phyloP scores from a whole-genome alignment of 768 basidiomycete species.

The Serendipita indica region DNA sequence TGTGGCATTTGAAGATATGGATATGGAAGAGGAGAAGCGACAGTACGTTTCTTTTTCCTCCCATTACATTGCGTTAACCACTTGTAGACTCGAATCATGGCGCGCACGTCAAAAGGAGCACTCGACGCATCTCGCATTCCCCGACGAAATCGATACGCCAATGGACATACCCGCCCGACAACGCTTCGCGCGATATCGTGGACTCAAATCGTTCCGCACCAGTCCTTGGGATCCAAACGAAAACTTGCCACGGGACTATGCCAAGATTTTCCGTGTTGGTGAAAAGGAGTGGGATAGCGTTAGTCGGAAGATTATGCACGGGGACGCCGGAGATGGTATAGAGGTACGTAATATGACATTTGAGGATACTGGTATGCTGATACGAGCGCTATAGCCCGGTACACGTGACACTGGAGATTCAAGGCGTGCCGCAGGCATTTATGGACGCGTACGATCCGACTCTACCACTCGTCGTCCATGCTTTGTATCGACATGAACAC shows the following conservation, averaged over 20 bases:
- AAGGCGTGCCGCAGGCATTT: slow-evolving; percentile 56
- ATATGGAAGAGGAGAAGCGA: slow-evolving; percentile 68
- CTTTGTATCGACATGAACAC: slow-evolving; percentile 87
- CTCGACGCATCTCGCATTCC: slow-evolving; percentile 55
- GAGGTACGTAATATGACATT: slow-evolving; percentile 54
- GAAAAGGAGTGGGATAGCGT: slow-evolving; percentile 71
- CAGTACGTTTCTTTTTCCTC: slow-evolving; percentile 41
- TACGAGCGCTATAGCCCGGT: slow-evolving; percentile 42
- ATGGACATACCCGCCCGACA: slow-evolving; percentile 61
- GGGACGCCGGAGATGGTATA: slow-evolving; percentile 38
- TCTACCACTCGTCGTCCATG: slow-evolving; percentile 54
- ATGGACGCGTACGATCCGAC: slow-evolving; percentile 20
- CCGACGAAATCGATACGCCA: slow-evolving; percentile 93
- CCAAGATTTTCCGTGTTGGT: slow-evolving; percentile 91
- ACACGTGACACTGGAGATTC: slow-evolving; percentile 61
- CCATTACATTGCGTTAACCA: neutral
- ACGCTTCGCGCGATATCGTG: slow-evolving; percentile 85
- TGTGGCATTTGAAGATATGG: slow-evolving; percentile 59
- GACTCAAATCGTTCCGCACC: slow-evolving; percentile 82
- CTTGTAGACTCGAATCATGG: slow-evolving; percentile 50
- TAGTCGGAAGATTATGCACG: slow-evolving; percentile 49
- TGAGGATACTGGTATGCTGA: neutral
- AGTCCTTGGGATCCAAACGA: slow-evolving; percentile 98
- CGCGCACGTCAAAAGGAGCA: slow-evolving; percentile 62
- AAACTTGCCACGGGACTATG: slow-evolving; percentile 87